Percentiles rank a stretch among this genome's conserved stretches.
These are phyloP conservation scores for Melastoma malabathricum DNA, from an alignment of 345 rosid genomes.

Conservation along the genomic window DNA sequence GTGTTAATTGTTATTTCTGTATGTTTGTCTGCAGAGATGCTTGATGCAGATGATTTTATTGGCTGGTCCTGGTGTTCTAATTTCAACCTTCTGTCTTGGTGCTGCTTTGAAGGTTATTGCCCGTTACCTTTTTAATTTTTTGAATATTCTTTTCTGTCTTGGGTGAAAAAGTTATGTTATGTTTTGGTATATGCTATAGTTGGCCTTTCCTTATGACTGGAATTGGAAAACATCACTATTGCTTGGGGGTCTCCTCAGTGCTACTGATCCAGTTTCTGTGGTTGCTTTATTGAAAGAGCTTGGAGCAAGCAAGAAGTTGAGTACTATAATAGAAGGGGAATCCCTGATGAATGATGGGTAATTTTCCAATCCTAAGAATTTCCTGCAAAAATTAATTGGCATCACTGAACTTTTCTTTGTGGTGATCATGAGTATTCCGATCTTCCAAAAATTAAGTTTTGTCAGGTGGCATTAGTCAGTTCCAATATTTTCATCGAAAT, in stretches of 20 bases:
- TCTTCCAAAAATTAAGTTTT: too few species aligned
- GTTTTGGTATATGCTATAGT: slow-evolving; percentile 24
- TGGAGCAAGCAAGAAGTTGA: slow-evolving; percentile 95
- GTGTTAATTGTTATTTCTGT: not conserved
- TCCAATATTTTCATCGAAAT: too few species aligned
- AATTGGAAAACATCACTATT: slow-evolving; percentile 83
- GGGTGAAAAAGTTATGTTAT: not conserved
- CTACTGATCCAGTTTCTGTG: slow-evolving; percentile 98
- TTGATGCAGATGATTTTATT: slow-evolving; percentile 78
- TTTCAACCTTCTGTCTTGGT: slow-evolving; percentile 75
- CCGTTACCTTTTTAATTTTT: not conserved
- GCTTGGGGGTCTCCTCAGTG: slow-evolving; percentile 95
- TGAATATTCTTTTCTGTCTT: not conserved
- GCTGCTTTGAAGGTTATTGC: slow-evolving; percentile 52
- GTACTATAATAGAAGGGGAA: slow-evolving; percentile 92
- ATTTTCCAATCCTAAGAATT: not conserved
- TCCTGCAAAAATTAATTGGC: not conserved
- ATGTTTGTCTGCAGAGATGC: slow-evolving; percentile 58
- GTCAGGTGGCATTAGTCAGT: too few species aligned
- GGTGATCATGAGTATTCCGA: too few species aligned
- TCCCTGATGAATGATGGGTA: slow-evolving; percentile 99
- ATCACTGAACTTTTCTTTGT: too few species aligned
- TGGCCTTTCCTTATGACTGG: slow-evolving; percentile 81
- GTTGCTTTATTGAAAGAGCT: slow-evolving; percentile 90
- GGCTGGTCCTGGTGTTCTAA: slow-evolving; percentile 92